Base-by-base conservation (phyloP, 768 basidiomycete species). In the Tephrocybe rancida region DNA sequence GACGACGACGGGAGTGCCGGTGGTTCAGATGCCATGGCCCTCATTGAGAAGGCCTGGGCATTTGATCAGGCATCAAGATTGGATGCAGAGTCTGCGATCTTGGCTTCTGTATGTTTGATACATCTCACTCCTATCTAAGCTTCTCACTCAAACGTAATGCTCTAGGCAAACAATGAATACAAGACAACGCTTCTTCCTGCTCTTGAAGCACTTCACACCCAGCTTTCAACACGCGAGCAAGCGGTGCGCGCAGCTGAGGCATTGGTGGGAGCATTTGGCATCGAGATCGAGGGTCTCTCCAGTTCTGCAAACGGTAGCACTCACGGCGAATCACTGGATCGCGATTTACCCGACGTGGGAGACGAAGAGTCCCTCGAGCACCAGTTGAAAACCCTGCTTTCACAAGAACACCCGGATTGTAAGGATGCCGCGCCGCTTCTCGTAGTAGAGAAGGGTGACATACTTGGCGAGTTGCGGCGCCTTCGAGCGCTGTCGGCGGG, bases 251-350 rank as follows among this genome's bases (percentile, higher is more conserved):
- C 73, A 25, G 58, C 68, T 2, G 70, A 73, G 30, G 72, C 67
- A 0, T 55, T 71, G 25, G 47, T 72, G 13, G 67, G 70, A 14
- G 67, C 67, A 2, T 59, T 77, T 19, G 61, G 61, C 1, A 69
- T 72, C 47, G 74, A 77, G 49, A 50, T 75, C 14, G 64, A 68
- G 29, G 65, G 61, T 9, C 44, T 69, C 11, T 59, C 54, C 14
- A 22, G 37, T 9, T 37, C 51, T 13, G 39, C 39, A 18, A 35
- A 25, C 11, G 14, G 38, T 13, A 39, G n/a, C 22, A 24, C 48
- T 8, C 27, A 3, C 10, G 21, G 27, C 19, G 34, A 1, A 24
- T 6, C 45, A 25, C 29, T 32, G 10, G 56, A 51, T 21, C 39
- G n/a, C 3, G 48, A 45, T 18, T 43, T 16, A 10, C 9, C 2